Evolutionary conservation across 768 basidiomycete genomes (phyloP), one percentile per base, ranked within the genome.

Genomic region (Floccularia luteovirens): DNA sequence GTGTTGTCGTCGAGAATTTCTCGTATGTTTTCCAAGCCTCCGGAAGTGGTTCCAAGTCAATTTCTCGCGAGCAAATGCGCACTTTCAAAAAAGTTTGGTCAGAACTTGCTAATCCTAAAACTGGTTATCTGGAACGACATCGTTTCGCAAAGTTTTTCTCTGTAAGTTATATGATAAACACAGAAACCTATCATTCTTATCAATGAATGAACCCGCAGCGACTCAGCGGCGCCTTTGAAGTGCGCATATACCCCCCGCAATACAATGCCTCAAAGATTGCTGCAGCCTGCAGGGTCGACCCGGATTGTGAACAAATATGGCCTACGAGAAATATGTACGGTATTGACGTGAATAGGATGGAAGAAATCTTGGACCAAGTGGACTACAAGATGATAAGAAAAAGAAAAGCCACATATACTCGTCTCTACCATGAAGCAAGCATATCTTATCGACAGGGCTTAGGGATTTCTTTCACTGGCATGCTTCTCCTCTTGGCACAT

Each of bases 31-130:
- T 91, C 63, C 90, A 93, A 61, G 74, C 82, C 23, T 81, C 86
- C 7, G 79, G 83, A 3, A 81, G 82, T 16, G 81, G 82, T n/a
- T 77, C 84, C 13, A 86, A 77, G 46, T 77, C 81, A 0, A 80
- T 98, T 38, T 86, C 82, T 14, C 74, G 94, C 36, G 86, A 90
- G 48, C 84, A 96, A 55, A 94, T 97, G 79, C 80, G 94, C 24
- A 67, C 79, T 1, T 97, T 91, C 74, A 98, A 98, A 68, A 89
- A 90, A 53, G 73, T 87, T 2, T 98, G 94, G 94, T 82, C 84
- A 2, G 75, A 82, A 54, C 89, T 82, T 53, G 82, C 92, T 17
- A 77, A 83, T 43, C 69, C 76, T 6, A 77, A 82, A 41, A 90
- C 84, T 0, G 89, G 90, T 1, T 80, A 82, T 52, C 66, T 98